These are phyloP conservation scores for Dictyostelium capitatum DNA, from an alignment of 78 protist species.

Conservation along the genomic window DNA sequence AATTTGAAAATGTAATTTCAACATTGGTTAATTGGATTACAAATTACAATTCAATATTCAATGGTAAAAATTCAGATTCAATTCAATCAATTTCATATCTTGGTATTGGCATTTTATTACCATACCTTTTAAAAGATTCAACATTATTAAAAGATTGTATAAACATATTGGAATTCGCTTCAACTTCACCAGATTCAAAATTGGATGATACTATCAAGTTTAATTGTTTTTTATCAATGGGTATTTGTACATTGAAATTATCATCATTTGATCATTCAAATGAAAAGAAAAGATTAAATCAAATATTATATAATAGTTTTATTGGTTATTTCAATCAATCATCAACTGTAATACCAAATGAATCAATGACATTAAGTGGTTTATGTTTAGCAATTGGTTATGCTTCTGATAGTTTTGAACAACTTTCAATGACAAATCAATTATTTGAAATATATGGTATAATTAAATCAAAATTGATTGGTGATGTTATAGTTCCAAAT, in stretches of 20 bases:
- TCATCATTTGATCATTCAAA: neutral
- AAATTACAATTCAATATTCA: neutral
- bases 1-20: constrained; percentile 4
- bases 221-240: neutral
- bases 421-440: constrained; percentile 18
- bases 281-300: neutral
- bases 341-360: neutral
- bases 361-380: neutral
- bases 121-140: constrained; percentile 35
- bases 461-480: neutral
- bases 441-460: neutral
- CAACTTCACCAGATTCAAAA: neutral
- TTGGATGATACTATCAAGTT: neutral
- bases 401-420: neutral
- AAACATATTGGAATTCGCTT: neutral
- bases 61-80: neutral
- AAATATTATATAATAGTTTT: neutral
- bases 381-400: constrained; percentile 32
- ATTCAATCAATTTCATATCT: neutral
- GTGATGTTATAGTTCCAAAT: neutral
- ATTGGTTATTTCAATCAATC: neutral
- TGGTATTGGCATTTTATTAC: constrained; percentile 18
- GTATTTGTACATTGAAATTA: neutral
- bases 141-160: constrained; percentile 11
- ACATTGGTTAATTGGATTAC: constrained; percentile 18